phyloP scores from a whole-genome alignment of 768 basidiomycete genomes.

The Boletus rubescentipes region DNA sequence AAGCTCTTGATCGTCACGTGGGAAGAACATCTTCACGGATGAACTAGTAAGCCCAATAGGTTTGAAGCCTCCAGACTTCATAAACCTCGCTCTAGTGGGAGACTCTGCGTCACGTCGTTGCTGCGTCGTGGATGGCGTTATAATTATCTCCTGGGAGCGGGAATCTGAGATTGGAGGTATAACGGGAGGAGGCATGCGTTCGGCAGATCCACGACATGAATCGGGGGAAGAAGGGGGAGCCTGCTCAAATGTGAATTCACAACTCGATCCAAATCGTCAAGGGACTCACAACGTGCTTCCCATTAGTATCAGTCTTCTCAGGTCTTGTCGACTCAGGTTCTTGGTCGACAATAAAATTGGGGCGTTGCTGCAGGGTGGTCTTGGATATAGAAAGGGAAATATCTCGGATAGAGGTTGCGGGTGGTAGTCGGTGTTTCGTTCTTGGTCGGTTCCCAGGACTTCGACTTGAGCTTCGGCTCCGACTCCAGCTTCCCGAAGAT shows the following conservation, averaged over 20 bases:
- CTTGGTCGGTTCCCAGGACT: conserved; percentile 54
- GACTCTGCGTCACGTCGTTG: conserved; percentile 20
- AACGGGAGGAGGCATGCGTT: conserved; percentile 35
- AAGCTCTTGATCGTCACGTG: conserved; percentile 71
- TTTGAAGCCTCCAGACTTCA: conserved; percentile 58
- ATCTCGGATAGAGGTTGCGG: conserved; percentile 40
- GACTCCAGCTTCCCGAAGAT: conserved; percentile 56
- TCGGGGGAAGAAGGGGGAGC: conserved; percentile 21
- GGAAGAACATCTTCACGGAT: conserved; percentile 76
- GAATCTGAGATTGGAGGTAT: conserved; percentile 23
- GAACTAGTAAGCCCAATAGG: conserved; percentile 58
- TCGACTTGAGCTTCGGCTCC: conserved; percentile 50
- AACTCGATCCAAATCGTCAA: background rate
- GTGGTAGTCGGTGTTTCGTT: conserved; percentile 64
- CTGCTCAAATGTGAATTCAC: conserved; percentile 19
- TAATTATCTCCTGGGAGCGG: conserved; percentile 9
- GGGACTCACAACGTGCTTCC: conserved; percentile 34
- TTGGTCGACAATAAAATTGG: conserved; percentile 19
- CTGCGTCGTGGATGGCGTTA: conserved; percentile 8
- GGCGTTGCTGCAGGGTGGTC: conserved; percentile 23
- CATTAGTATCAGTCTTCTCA: conserved; percentile 39
- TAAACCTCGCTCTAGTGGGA: conserved; percentile 16
- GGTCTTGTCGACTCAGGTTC: conserved; percentile 32
- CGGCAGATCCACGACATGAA: conserved; percentile 22
- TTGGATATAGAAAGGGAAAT: conserved; percentile 34